A percentile compares a stretch with the other conserved stretches of the same genome.
These are phyloP conservation scores for Solanum chilense DNA, from an alignment of 257 asterid species.

Conservation along the genomic window DNA sequence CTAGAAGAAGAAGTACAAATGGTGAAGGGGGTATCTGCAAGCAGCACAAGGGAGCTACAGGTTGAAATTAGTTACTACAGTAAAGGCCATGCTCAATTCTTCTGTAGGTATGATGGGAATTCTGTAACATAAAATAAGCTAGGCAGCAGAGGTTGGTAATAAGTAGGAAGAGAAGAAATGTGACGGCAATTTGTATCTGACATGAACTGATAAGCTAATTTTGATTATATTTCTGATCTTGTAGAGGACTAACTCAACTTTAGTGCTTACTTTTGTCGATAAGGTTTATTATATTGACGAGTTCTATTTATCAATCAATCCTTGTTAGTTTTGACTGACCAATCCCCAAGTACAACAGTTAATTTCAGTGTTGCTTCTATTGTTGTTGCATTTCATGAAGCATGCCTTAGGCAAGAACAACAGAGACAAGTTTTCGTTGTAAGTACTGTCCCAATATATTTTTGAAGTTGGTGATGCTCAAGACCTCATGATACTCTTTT, in stretches of 20 bases:
- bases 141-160: constrained; percentile 8
- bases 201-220: constrained; percentile 11
- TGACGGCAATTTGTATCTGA: constrained; percentile 13
- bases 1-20: neutral
- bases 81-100: neutral
- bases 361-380: neutral
- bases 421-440: no score
- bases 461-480: no score
- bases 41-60: neutral
- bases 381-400: neutral
- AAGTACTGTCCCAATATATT: no score
- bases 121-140: constrained; percentile 40
- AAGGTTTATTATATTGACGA: neutral
- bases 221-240: constrained; percentile 14
- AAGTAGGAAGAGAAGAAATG: constrained; percentile 8
- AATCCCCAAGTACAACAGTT: neutral
- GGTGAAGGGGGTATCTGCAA: neutral
- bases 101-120: neutral
- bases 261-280: neutral
- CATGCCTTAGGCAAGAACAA: neutral
- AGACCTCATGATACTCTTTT: no score
- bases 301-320: neutral
- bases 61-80: neutral
- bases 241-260: constrained; percentile 5
- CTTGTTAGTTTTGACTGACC: neutral